A percentile compares a stretch with the other conserved stretches of the same genome.
Evolutionary conservation across 352 stramenopile species (phyloP).

Genomic region (Globisporangium nagaii): DNA sequence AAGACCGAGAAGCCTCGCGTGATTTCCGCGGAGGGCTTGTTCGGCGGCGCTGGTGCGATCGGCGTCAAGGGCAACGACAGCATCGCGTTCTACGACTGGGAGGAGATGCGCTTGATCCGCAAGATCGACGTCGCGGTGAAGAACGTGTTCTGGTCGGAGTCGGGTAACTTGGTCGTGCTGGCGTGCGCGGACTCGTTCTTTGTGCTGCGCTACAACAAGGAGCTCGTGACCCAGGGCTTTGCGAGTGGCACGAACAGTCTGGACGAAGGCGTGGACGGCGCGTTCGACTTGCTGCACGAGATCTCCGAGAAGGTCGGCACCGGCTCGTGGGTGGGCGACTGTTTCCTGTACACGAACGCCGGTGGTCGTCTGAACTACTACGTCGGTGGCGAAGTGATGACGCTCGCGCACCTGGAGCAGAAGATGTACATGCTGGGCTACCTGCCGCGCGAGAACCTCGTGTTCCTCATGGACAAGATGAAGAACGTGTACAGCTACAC

Average conservation of each 20-base stretch:
- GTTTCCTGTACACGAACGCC: slow-evolving; percentile 98
- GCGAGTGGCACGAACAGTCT: slow-evolving; percentile 77
- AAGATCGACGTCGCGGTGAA: slow-evolving; percentile 98
- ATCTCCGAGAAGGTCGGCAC: slow-evolving; percentile 95
- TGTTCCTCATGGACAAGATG: slow-evolving; percentile 98
- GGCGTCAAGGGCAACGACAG: slow-evolving; percentile 95
- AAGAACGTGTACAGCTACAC: slow-evolving; percentile 91
- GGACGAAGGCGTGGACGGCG: slow-evolving; percentile 96
- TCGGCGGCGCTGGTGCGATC: slow-evolving; percentile 92
- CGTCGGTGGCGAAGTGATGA: slow-evolving; percentile 99
- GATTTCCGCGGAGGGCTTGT: slow-evolving; percentile 93
- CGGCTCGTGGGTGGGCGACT: slow-evolving; percentile 99
- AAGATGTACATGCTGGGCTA: slow-evolving; percentile 98
- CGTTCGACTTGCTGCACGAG: slow-evolving; percentile 98
- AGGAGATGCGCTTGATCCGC: slow-evolving; percentile 95
- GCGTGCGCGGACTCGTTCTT: slow-evolving; percentile 95
- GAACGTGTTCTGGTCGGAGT: slow-evolving; percentile 97
- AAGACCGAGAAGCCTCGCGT: slow-evolving; percentile 93
- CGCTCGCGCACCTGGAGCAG: slow-evolving; percentile 93
- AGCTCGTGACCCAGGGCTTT: slow-evolving; percentile 86
- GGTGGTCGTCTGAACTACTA: slow-evolving; percentile 96
- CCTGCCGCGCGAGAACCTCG: slow-evolving; percentile 96
- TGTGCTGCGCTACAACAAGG: slow-evolving; percentile 94
- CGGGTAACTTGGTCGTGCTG: slow-evolving; percentile 94
- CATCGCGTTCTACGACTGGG: slow-evolving; percentile 99